A percentile compares a stretch with the other conserved stretches of the same genome.
phyloP scores from a whole-genome alignment of 2,329 filamentous ascomycete species.

The Zymoseptoria tritici region DNA sequence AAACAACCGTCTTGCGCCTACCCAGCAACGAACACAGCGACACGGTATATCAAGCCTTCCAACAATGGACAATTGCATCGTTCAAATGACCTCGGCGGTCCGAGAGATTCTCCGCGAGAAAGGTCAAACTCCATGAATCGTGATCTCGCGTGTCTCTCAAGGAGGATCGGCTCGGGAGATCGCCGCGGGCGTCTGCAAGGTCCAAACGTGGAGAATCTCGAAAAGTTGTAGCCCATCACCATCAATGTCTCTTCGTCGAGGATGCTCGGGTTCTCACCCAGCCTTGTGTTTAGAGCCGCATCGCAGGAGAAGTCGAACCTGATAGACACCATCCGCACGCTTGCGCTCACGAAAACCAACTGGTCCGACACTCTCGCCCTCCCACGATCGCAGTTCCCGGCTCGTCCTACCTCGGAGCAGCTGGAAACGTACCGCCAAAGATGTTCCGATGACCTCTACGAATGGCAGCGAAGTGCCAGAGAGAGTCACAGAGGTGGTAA shows the following conservation, averaged over 20 bases:
- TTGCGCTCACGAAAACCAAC: constrained; percentile 12
- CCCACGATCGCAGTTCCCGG: constrained; percentile 43
- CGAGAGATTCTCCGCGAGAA: no score
- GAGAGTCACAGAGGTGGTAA: constrained; percentile 32
- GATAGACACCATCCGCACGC: constrained; percentile 4
- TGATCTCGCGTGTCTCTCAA: background rate
- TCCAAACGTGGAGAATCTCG: background rate
- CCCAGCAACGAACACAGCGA: background rate
- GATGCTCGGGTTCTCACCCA: constrained; percentile 9
- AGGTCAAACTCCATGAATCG: background rate
- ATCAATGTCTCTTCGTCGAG: background rate
- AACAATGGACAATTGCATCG: background rate
- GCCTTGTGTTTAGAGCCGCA: constrained; percentile 7
- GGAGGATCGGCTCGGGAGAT: background rate
- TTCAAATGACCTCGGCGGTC: no score
- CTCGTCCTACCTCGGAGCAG: constrained; percentile 35
- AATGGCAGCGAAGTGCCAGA: constrained; percentile 62
- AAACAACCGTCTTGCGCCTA: background rate
- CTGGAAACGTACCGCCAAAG: constrained; percentile 57
- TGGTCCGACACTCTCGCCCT: constrained; percentile 39
- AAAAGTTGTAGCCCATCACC: background rate
- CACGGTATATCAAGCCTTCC: background rate
- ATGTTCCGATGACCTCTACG: constrained; percentile 82
- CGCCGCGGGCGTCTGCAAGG: background rate
- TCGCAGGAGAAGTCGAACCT: constrained; percentile 1